A percentile compares a stretch with the other conserved stretches of the same genome.
Conservation (phyloP, 192 early-diverging fungal species). For the Spinellus fusiger region DNA sequence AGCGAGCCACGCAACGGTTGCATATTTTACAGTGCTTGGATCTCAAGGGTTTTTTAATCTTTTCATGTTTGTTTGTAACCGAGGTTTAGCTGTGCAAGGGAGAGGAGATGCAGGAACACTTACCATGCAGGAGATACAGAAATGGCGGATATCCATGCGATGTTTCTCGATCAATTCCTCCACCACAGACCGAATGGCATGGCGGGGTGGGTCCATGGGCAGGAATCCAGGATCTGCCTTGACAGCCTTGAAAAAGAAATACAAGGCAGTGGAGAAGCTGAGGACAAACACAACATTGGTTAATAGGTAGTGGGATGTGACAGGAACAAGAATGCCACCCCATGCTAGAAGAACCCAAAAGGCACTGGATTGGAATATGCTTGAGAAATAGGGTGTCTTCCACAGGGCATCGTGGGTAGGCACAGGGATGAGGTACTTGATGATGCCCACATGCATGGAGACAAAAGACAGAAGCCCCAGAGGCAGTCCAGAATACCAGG, state of each 20-base stretch:
- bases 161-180: constrained; percentile 62
- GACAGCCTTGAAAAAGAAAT: constrained; percentile 72
- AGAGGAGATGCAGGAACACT: neutral
- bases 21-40: constrained; percentile 95
- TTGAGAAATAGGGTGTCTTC: constrained; percentile 76
- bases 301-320: constrained; percentile 52
- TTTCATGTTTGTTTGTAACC: neutral
- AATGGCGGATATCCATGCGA: constrained; percentile 68
- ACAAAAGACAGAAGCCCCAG: constrained; percentile 47
- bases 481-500: constrained; percentile 76
- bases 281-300: constrained; percentile 64
- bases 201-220: constrained; percentile 38
- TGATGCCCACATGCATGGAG: constrained; percentile 50
- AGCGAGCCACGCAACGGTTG: constrained; percentile 87
- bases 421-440: constrained; percentile 52
- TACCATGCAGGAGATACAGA: constrained; percentile 82
- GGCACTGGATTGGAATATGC: constrained; percentile 83
- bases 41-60: constrained; percentile 78
- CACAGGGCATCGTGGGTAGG: constrained; percentile 48
- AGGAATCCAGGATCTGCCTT: constrained; percentile 78
- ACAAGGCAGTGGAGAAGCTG: constrained; percentile 55
- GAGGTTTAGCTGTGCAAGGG: neutral
- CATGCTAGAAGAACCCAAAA: constrained; percentile 67
- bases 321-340: constrained; percentile 59
- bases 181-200: constrained; percentile 45